A percentile compares a stretch with the other conserved stretches of the same genome.
Evolutionary conservation across 352 stramenopile genomes (phyloP).

Genomic region (Globisporangium sylvaticum): DNA sequence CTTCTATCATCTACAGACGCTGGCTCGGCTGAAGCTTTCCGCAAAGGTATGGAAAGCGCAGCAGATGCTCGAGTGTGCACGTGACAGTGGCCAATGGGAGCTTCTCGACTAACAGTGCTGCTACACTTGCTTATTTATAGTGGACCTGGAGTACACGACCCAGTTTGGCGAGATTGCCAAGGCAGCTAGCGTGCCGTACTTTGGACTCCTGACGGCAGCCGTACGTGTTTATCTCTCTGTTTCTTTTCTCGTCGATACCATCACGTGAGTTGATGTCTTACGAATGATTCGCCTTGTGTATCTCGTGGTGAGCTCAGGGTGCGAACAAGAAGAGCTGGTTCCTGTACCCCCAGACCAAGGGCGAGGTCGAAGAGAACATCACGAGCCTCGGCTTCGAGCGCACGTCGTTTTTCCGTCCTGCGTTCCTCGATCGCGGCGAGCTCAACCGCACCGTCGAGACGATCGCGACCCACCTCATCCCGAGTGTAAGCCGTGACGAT

Average conservation of each 20-base stretch:
- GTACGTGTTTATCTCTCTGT: constrained; percentile 22
- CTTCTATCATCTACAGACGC: constrained; percentile 22
- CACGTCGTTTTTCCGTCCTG: constrained; percentile 54
- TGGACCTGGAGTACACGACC: constrained; percentile 67
- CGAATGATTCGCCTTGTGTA: not conserved
- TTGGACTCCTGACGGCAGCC: constrained; percentile 57
- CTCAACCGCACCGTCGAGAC: constrained; percentile 51
- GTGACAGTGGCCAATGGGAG: not conserved
- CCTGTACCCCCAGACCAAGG: constrained; percentile 76
- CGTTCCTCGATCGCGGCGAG: constrained; percentile 54
- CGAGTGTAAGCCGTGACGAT: constrained; percentile 32
- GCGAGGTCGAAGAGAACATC: constrained; percentile 63
- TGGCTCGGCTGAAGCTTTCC: constrained; percentile 61
- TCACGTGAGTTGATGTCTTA: not conserved
- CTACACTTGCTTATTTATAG: constrained; percentile 18
- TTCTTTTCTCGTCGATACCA: not conserved
- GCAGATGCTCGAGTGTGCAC: not conserved
- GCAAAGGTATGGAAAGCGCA: constrained; percentile 37
- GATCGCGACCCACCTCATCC: constrained; percentile 44
- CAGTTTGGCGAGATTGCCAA: constrained; percentile 56
- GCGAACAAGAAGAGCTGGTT: constrained; percentile 76
- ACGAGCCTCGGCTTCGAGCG: constrained; percentile 45
- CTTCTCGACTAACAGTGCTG: constrained; percentile 4
- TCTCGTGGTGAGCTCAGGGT: constrained; percentile 14
- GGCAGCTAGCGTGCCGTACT: constrained; percentile 41